Evolutionary conservation across 2,329 filamentous ascomycete species (phyloP).

Genomic region (Plenodomus lindquistii): DNA sequence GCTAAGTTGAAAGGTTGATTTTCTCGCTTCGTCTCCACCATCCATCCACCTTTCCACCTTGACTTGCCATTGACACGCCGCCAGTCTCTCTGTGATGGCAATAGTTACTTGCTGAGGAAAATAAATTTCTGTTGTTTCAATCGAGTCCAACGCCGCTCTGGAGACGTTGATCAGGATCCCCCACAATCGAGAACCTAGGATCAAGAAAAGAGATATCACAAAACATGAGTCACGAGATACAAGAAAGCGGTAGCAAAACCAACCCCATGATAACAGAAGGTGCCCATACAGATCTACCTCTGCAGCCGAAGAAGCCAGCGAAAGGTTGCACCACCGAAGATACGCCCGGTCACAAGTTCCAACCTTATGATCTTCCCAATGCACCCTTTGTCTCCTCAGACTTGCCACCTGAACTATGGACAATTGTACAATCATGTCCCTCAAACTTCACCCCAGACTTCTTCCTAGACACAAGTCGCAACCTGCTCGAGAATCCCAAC

Average conservation of each 20-base stretch:
- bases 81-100: no score
- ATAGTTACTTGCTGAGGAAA: no score
- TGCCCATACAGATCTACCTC: neutral
- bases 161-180: no score
- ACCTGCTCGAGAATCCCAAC: constrained; percentile 78
- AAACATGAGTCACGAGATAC: neutral
- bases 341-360: constrained; percentile 26
- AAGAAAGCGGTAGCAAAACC: neutral
- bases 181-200: no score
- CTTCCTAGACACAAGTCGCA: constrained; percentile 71
- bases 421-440: constrained; percentile 41
- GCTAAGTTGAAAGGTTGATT: neutral
- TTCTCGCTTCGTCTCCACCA: constrained; percentile 8
- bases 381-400: constrained; percentile 25
- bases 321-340: neutral
- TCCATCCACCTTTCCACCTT: neutral
- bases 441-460: constrained; percentile 67
- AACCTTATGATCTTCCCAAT: constrained; percentile 38
- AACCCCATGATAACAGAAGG: neutral
- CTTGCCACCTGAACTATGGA: constrained; percentile 42
- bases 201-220: neutral
- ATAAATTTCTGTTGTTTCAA: no score
- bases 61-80: neutral
- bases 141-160: neutral
- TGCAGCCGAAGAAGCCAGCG: neutral